Evolutionary conservation across 768 basidiomycete species (phyloP).

Genomic region (Leccinum rimulosum): DNA sequence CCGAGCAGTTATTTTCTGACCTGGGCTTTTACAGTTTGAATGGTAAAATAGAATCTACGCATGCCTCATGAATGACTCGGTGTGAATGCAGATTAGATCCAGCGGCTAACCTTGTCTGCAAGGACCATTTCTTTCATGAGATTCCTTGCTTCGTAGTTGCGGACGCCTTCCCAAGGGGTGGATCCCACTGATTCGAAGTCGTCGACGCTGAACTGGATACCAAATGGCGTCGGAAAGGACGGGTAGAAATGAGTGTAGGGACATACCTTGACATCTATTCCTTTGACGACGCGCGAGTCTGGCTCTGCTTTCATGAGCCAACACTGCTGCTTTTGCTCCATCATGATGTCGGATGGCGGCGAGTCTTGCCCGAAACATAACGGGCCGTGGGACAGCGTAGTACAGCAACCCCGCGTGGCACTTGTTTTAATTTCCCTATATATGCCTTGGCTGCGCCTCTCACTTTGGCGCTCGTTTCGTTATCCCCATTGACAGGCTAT

Average conservation of each 20-base stretch:
- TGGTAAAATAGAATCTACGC: conserved; percentile 80
- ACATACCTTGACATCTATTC: conserved; percentile 78
- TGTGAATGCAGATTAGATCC: not conserved
- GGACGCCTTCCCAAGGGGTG: conserved; percentile 86
- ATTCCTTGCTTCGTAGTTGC: conserved; percentile 81
- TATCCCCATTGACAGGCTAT: conserved; percentile 8
- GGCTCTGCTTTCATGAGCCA: conserved; percentile 91
- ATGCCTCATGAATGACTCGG: not conserved
- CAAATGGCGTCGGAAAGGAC: not conserved
- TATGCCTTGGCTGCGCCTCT: not conserved
- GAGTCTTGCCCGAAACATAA: not conserved
- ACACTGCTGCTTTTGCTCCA: conserved; percentile 21
- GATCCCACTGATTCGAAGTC: conserved; percentile 72
- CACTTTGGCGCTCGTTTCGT: not conserved
- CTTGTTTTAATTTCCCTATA: not conserved
- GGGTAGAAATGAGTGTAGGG: not conserved
- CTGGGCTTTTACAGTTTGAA: conserved; percentile 82
- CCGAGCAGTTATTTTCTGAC: conserved; percentile 35
- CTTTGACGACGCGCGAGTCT: conserved; percentile 79
- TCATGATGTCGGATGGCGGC: not conserved
- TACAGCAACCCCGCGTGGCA: too few species aligned
- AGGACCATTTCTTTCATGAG: conserved; percentile 78
- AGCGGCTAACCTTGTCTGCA: conserved; percentile 61
- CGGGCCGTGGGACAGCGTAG: too few species aligned
- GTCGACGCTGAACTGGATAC: conserved; percentile 73